Evolutionary conservation across 805 yeast species (phyloP).

Genomic region (Starmera amethionina): DNA sequence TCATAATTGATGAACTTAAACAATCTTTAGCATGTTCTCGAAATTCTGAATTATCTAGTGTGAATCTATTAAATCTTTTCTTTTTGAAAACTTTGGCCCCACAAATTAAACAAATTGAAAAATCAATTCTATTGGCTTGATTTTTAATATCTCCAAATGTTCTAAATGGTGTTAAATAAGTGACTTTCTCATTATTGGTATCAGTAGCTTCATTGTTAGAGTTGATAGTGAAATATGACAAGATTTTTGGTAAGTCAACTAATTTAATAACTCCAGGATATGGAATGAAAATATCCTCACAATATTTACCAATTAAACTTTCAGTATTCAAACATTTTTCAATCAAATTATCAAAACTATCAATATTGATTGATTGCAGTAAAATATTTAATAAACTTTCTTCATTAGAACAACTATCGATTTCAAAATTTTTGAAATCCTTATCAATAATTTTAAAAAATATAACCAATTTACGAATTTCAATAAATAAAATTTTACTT

Average conservation of each 20-base stretch:
- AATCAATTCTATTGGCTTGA: constrained; percentile 25
- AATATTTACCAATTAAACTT: no score
- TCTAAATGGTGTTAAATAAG: constrained; percentile 7
- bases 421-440: constrained; percentile 3
- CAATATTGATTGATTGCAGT: constrained; percentile 1
- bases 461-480: constrained; percentile 12
- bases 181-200: no score
- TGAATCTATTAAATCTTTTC: no score
- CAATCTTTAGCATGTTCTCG: constrained; percentile 21
- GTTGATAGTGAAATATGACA: constrained; percentile 27
- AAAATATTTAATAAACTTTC: constrained; percentile 4
- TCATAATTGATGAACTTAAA: constrained; percentile 20
- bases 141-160: constrained; percentile 1
- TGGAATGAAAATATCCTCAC: no score
- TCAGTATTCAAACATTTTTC: neutral
- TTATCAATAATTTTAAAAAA: constrained; percentile 13
- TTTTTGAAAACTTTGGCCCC: constrained; percentile 28
- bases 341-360: constrained; percentile 4
- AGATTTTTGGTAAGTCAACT: constrained; percentile 39
- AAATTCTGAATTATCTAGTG: constrained; percentile 16
- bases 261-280: constrained; percentile 48
- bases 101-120: constrained; percentile 35
- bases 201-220: constrained; percentile 8
- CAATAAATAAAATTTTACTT: constrained; percentile 6
- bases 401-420: constrained; percentile 1